Conservation (phyloP, 2,329 filamentous ascomycete genomes). For the Ascochyta fabae region DNA sequence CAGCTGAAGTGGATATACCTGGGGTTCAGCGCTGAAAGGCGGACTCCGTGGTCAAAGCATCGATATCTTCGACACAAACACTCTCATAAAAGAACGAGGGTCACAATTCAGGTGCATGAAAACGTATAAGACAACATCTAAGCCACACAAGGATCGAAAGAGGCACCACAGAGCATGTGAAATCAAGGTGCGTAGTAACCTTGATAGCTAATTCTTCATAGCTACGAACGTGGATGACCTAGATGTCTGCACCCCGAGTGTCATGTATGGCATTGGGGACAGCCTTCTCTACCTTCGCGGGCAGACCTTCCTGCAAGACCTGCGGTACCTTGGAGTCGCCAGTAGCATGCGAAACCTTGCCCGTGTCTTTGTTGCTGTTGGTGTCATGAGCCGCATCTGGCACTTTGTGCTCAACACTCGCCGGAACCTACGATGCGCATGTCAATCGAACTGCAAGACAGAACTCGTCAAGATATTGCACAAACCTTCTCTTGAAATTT, state of each 20-base stretch:
- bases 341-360: slow-evolving; percentile 14
- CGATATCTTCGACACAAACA: too few species aligned
- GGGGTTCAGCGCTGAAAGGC: too few species aligned
- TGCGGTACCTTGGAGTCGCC: slow-evolving; percentile 10
- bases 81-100: too few species aligned
- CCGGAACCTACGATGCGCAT: neutral
- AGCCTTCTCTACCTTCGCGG: slow-evolving; percentile 6
- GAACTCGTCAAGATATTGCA: too few species aligned
- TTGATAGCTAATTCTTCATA: too few species aligned
- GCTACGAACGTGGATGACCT: neutral
- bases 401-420: slow-evolving; percentile 11
- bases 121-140: too few species aligned
- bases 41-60: too few species aligned
- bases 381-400: slow-evolving; percentile 13
- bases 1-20: too few species aligned
- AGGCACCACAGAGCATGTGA: too few species aligned
- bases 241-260: slow-evolving; percentile 5
- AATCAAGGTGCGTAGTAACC: too few species aligned
- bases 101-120: too few species aligned
- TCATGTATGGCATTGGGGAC: slow-evolving; percentile 9
- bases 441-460: neutral
- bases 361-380: slow-evolving; percentile 13
- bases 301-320: slow-evolving; percentile 9
- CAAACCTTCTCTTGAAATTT: slow-evolving; percentile 14
- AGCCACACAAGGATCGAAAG: too few species aligned